phyloP scores from a whole-genome alignment of 225 moss, liverwort and hornwort species.

The Bryum argenteum region DNA sequence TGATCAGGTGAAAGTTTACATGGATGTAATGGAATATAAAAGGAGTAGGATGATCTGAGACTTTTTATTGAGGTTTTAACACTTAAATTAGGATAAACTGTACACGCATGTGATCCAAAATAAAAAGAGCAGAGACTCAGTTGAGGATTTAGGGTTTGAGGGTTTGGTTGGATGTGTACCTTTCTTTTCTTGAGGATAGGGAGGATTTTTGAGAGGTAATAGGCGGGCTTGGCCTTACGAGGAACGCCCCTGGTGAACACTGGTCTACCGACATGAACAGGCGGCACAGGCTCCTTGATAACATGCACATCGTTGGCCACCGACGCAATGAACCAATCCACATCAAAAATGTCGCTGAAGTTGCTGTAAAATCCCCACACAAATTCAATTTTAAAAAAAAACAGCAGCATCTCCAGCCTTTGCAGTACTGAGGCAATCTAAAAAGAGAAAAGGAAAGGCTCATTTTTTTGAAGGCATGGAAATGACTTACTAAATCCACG shows the following conservation, averaged over 20 bases:
- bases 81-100: no score
- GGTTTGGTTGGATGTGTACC: background rate
- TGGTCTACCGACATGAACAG: slow-evolving; percentile 4
- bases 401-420: no score
- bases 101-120: background rate
- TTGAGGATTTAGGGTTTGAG: no score
- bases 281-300: slow-evolving; percentile 48
- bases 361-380: slow-evolving; percentile 50
- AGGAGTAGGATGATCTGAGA: no score
- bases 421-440: no score
- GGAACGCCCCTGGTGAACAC: slow-evolving; percentile 53
- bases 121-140: background rate
- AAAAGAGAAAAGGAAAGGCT: no score
- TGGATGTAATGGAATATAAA: no score
- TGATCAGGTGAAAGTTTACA: no score
- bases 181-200: slow-evolving; percentile 38
- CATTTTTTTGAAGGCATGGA: no score
- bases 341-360: slow-evolving; percentile 85
- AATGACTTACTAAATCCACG: no score
- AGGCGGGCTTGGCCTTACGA: slow-evolving; percentile 63
- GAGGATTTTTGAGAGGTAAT: slow-evolving; percentile 45
- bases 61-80: no score
- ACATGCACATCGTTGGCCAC: slow-evolving; percentile 66
- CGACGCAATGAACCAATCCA: slow-evolving; percentile 70
- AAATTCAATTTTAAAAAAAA: no score